phyloP scores from a whole-genome alignment of 2,329 filamentous ascomycete genomes.

The Aspergillus ibericus region DNA sequence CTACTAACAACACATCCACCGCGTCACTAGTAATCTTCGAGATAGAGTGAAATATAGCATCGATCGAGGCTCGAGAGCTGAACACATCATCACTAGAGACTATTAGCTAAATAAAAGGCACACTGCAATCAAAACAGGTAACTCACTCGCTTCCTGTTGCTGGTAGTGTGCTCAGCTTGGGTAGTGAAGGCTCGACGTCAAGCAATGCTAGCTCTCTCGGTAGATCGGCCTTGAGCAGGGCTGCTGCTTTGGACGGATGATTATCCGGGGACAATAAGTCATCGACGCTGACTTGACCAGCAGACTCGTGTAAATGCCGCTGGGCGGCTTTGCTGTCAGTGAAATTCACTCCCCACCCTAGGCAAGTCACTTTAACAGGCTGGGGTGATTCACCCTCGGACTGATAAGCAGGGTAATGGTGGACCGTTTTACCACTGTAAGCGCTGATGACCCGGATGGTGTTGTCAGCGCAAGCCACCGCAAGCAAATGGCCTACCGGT shows the following conservation, averaged over 20 bases:
- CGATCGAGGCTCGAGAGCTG: slow-evolving; percentile 67
- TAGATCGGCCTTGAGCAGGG: slow-evolving; percentile 55
- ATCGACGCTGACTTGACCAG: slow-evolving; percentile 40
- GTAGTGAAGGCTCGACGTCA: slow-evolving; percentile 73
- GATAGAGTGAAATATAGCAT: slow-evolving; percentile 66
- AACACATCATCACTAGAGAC: slow-evolving; percentile 58
- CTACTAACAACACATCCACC: slow-evolving; percentile 77
- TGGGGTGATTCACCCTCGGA: slow-evolving; percentile 16
- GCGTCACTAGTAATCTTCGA: slow-evolving; percentile 67
- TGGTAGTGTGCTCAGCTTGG: slow-evolving; percentile 72
- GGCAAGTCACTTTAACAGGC: slow-evolving; percentile 42
- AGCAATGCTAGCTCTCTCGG: slow-evolving; percentile 71
- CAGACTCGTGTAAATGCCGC: slow-evolving; percentile 38
- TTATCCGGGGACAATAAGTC: slow-evolving; percentile 43
- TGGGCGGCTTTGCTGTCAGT: slow-evolving; percentile 51
- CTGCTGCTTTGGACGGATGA: slow-evolving; percentile 36
- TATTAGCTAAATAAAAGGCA: slow-evolving; percentile 6
- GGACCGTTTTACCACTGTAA: slow-evolving; percentile 78
- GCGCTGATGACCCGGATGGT: slow-evolving; percentile 73
- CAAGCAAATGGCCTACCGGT: slow-evolving; percentile 62
- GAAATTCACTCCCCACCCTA: slow-evolving; percentile 58
- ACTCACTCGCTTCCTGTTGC: slow-evolving; percentile 60
- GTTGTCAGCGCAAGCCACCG: slow-evolving; percentile 81
- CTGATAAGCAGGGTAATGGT: slow-evolving; percentile 57
- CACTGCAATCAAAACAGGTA: background rate